phyloP scores from a whole-genome alignment of 345 rosid genomes.

The Anastatica hierochuntica region DNA sequence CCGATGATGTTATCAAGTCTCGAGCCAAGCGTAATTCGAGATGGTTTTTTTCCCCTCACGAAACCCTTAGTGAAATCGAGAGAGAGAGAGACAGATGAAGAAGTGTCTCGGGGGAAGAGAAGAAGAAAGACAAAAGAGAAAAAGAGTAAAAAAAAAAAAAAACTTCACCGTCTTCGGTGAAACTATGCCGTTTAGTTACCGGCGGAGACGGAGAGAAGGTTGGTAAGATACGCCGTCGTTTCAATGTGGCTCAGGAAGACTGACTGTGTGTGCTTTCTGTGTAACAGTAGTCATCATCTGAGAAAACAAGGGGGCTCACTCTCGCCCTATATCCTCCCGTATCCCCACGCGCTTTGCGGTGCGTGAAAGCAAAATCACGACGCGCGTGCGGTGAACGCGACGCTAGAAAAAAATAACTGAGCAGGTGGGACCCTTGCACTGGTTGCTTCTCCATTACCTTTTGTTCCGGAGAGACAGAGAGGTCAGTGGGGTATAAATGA shows the following conservation, averaged over 20 bases:
- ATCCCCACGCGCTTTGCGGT: slow-evolving; percentile 9
- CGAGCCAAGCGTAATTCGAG: slow-evolving; percentile 14
- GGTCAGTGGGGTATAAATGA: slow-evolving; percentile 32
- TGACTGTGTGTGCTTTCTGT: slow-evolving; percentile 18
- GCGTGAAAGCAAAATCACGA: slow-evolving; percentile 11
- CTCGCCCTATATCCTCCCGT: no score
- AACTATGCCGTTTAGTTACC: slow-evolving; percentile 15
- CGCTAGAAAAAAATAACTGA: neutral
- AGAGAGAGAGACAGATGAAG: slow-evolving; percentile 15
- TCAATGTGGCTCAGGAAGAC: neutral
- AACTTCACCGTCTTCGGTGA: slow-evolving; percentile 20
- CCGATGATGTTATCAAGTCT: slow-evolving; percentile 20
- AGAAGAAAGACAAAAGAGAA: neutral
- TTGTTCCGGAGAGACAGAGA: slow-evolving; percentile 29
- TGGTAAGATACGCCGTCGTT: slow-evolving; percentile 29
- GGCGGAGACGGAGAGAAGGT: slow-evolving; percentile 8
- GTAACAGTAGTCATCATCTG: slow-evolving; percentile 37
- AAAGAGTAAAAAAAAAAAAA: neutral
- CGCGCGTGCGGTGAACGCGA: neutral
- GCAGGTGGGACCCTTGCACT: slow-evolving; percentile 36
- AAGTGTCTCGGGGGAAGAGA: slow-evolving; percentile 24
- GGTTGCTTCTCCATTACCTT: slow-evolving; percentile 29
- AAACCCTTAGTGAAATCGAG: slow-evolving; percentile 19
- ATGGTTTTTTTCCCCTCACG: slow-evolving; percentile 1
- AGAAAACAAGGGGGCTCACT: slow-evolving; percentile 16